Base-by-base conservation (phyloP, 352 stramenopile species). In the Pythium rhizo-oryzae region DNA sequence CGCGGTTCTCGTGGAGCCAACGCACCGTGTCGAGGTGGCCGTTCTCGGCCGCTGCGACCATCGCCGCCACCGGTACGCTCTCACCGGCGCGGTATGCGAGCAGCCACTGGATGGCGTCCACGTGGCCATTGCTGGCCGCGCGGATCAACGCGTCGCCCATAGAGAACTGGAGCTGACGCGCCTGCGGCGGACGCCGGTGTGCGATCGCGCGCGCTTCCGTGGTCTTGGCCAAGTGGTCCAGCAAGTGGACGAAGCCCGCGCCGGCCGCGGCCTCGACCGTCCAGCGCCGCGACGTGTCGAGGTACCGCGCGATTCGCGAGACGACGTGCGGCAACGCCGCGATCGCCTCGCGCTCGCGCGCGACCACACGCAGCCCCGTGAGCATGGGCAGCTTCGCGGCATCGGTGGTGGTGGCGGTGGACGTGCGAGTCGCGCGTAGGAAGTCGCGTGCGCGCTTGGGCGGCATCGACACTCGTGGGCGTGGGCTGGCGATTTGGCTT, bases 261-360 rank as follows among this genome's bases (percentile, higher is more conserved):
- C 70, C 67, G 19, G 80, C 77, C 8, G 78, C 82, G 15, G 61
- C 69, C 23, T 74, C 70, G 54, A 90, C 30, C 19, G 72, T 79
- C 81, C 80, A 88, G 9, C 37, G 19, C n/a, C 46, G 28, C 1
- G 81, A 86, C 5, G 21, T 16, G 70, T 87, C 76, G 23, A 76
- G 49, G 41, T 70, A 90, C 12, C 46, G 57, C 12, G 74, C 62
- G 21, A 90, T 58, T 35, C 76, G 63, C 52, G 75, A 59, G 43
- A 81, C 58, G 25, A 87, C 77, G 54, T 88, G 82, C 6, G 65
- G 59, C 39, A 71, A 57, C 58, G 65, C 65, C 1, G 43, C 41
- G 39, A 71, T 21, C 33, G 19, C 37, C 12, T 66, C 85, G 67
- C 41, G 76, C 50, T 71, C 57, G 23, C 58, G 37, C 23, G 59